Base-by-base conservation (phyloP, 306 rosid species). In the Vigna trinervia region DNA sequence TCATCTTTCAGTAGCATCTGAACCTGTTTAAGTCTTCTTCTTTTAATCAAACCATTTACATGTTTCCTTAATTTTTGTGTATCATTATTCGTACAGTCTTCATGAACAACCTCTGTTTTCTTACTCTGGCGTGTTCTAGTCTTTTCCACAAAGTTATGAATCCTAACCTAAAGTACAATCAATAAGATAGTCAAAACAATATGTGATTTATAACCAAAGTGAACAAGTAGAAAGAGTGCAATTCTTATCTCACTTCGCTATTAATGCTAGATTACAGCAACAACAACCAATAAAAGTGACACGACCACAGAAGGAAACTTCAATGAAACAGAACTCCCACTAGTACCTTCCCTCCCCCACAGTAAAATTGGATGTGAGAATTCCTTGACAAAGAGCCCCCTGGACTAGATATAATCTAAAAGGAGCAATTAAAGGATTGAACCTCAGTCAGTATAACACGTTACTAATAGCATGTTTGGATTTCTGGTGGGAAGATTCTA, bases 71-170 rank as follows among this genome's bases (percentile, higher is more conserved):
- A 83, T 34, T 76, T 83, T 81, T 84, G 90, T 77, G 86, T 88
- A 81, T 88, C 96, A 86, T 84, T 80, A 75, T 48, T 73, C 64
- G 65, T 63, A 60, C 80, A 68, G 34, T 87, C 93, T 68, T 83
- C 86, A 12, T 67, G 74, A 67, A 63, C 85, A 61, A 26, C 88
- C 43, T 34, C 72, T 74, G 60, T 80, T 84, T 77, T 80, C 86
- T 73, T 79, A 77, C 75, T 80, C 80, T 57, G 84, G 13, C 22
- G 54, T 47, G 75, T 81, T 75, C 89, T 88, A 62, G 85, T 79
- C 86, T 88, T 92, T 81, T 92, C 90, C 82, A 92, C 53, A 72
- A 92, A 83, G 63, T 83, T 83, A 36, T 87, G 88, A 71, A 92
- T 88, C 73, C 92, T 87, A 48, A 88, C 89, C 97, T 92, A 83